These are phyloP conservation scores for Penicillium janthinellum DNA, from an alignment of 2,329 filamentous ascomycete species.

Conservation along the genomic window DNA sequence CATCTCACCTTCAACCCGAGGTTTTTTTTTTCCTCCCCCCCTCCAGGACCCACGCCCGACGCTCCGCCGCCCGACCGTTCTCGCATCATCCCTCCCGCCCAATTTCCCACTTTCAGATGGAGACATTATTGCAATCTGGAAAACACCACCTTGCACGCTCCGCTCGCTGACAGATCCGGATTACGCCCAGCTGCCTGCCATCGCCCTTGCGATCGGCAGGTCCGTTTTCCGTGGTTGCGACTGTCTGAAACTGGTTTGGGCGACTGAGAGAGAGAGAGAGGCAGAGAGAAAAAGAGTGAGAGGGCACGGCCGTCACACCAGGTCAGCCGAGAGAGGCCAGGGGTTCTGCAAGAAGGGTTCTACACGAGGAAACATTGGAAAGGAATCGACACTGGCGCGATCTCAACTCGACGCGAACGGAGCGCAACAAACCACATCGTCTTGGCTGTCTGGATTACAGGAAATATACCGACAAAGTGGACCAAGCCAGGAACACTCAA, in stretches of 20 bases:
- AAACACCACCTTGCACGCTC: constrained; percentile 30
- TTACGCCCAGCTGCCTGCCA: constrained; percentile 29
- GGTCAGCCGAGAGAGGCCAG: background rate
- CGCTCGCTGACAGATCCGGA: constrained; percentile 36
- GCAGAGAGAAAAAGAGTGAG: background rate
- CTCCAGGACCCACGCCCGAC: constrained; percentile 19
- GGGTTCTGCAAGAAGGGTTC: background rate
- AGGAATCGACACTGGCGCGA: background rate
- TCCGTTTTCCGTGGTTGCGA: constrained; percentile 22
- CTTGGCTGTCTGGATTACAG: background rate
- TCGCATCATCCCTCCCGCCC: constrained; percentile 14
- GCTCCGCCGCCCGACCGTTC: constrained; percentile 17
- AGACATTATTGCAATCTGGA: constrained; percentile 36
- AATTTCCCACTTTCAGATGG: constrained; percentile 35
- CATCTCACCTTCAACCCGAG: background rate
- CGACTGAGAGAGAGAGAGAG: constrained; percentile 15
- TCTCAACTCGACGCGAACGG: background rate
- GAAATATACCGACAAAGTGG: constrained; percentile 3
- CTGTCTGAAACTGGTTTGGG: constrained; percentile 13
- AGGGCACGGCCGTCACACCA: background rate
- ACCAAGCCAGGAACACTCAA: constrained; percentile 5
- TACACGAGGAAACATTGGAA: background rate
- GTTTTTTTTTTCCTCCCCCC: background rate
- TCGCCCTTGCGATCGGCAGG: constrained; percentile 35
- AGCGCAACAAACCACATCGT: background rate